Evolutionary conservation across 768 basidiomycete genomes (phyloP).

Genomic region (Mycena capillaripes): DNA sequence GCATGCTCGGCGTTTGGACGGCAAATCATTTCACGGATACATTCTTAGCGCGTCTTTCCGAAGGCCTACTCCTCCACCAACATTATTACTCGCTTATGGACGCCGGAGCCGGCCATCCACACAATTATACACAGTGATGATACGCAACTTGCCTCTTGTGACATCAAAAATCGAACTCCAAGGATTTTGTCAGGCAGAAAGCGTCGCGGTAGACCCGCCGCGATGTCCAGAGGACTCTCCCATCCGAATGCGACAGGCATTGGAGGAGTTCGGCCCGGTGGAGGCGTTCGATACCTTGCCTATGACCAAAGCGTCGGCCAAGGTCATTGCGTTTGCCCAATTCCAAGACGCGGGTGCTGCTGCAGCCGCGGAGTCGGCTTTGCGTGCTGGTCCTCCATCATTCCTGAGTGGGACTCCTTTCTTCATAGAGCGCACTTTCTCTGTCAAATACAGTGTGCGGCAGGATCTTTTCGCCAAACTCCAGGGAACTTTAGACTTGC

Average conservation of each 20-base stretch:
- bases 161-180: constrained; percentile 55
- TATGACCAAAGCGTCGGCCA: constrained; percentile 44
- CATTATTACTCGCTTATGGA: not conserved
- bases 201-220: constrained; percentile 46
- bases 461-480: constrained; percentile 50
- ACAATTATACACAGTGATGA: constrained; percentile 12
- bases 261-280: constrained; percentile 53
- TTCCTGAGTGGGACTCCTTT: constrained; percentile 56
- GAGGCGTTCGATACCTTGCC: constrained; percentile 57
- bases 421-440: constrained; percentile 55
- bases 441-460: constrained; percentile 55
- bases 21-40: constrained; percentile 1
- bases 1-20: constrained; percentile 3
- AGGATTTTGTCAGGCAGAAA: constrained; percentile 57
- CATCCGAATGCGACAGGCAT: constrained; percentile 49
- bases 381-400: constrained; percentile 47
- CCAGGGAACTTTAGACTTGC: constrained; percentile 50
- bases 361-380: constrained; percentile 43
- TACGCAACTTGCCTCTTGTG: constrained; percentile 39
- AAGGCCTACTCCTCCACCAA: not conserved
- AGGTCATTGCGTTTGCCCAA: constrained; percentile 58
- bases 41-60: constrained; percentile 20
- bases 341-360: constrained; percentile 53
- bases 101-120: not conserved
- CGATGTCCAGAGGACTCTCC: constrained; percentile 40